Evolutionary conservation across 169 alveolate species (phyloP), one percentile per base, ranked within the genome.

Genomic region (Cryptosporidium muris): DNA sequence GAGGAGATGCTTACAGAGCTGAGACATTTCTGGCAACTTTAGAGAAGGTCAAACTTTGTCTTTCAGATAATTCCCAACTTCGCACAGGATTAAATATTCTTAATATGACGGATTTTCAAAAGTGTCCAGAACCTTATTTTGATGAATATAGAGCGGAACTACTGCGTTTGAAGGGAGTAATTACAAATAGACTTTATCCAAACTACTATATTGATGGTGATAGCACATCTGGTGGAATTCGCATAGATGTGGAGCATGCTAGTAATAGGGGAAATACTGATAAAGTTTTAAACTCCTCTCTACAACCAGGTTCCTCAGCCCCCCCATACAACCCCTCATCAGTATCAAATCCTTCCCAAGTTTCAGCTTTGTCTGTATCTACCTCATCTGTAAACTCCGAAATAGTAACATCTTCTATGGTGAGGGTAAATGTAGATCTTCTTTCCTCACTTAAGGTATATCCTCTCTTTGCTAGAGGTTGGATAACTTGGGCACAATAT

Each of bases 401-500:
- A 25, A 25, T 25, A 25, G 47, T 25, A 1, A 62, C 64, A n/a
- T 25, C 63, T 47, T 36, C 85, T 43, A 9, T 74, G 51, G 43
- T 67, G 64, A 63, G 93, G 80, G 47, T 34, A 65, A 63, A 81
- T 89, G n/a, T 51, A 58, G 63, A 91, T 60, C 40, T 91, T 81
- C 68, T 91, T 43, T 91, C 89, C 34, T 82, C 94, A 5, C 56
- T 91, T 12, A 91, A 91, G 54, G 85, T 91, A 9, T 90, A 91
- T 47, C 94, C 94, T 34, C 66, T 90, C 48, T 38, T 88, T 63
- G 66, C 92, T 40, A 90, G 91, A 45, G 90, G 88, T 53, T 91
- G 94, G 94, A 67, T 90, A 37, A 51, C 90, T 2, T 91, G 94
- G 94, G 94, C 94, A 12, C 82, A 85, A 51, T 62, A 80, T 65